Conservation (phyloP, 1,284 basidiomycete species). For the Puccinia coronata region DNA sequence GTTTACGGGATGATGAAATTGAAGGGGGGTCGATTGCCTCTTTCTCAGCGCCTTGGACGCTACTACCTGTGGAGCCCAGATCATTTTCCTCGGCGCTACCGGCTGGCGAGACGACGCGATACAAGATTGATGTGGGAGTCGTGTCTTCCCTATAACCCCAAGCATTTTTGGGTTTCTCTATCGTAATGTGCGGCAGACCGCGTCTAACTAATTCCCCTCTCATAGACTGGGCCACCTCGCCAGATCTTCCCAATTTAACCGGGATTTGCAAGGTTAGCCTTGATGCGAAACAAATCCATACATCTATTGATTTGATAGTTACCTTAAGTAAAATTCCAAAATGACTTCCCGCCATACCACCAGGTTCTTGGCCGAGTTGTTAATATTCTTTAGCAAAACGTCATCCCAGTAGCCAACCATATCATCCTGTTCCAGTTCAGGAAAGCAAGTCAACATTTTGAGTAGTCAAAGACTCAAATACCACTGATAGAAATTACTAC, state of each 20-base stretch:
- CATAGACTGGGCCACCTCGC: neutral
- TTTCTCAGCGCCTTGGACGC: no score
- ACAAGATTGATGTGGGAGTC: constrained; percentile 1
- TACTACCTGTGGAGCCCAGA: neutral
- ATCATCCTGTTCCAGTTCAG: neutral
- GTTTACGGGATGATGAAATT: neutral
- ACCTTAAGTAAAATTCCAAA: constrained; percentile 5
- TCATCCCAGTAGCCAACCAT: neutral
- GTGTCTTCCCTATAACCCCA: neutral
- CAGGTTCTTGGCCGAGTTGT: neutral
- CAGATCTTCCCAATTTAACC: neutral
- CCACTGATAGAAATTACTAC: neutral
- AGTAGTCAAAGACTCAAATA: neutral
- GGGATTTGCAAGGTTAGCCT: neutral
- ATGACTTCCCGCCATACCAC: neutral
- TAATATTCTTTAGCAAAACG: neutral
- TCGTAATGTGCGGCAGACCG: neutral
- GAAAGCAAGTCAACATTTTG: neutral
- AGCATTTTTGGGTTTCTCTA: neutral
- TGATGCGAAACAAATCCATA: neutral
- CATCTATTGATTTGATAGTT: neutral
- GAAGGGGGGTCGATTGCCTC: no score
- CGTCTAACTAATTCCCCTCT: neutral
- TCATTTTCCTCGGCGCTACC: neutral
- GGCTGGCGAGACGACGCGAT: neutral